These are phyloP conservation scores for Mycena metata DNA, from an alignment of 768 basidiomycete genomes.

Conservation along the genomic window DNA sequence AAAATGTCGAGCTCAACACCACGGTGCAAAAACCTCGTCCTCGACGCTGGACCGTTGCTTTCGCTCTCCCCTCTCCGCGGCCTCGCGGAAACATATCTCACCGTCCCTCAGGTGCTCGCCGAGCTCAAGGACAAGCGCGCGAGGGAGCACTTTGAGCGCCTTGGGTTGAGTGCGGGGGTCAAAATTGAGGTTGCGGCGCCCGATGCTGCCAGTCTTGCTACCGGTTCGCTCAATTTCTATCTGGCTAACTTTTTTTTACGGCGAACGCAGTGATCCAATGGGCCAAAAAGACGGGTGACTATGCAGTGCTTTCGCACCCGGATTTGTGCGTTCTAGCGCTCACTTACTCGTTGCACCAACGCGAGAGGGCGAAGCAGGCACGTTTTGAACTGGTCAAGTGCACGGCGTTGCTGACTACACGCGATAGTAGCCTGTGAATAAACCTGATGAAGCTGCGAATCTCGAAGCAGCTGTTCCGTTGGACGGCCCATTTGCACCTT, in stretches of 20 bases:
- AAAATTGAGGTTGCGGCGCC: conserved; percentile 79
- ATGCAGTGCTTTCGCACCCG: conserved; percentile 89
- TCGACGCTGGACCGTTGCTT: conserved; percentile 94
- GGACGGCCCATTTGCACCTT: neutral
- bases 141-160: conserved; percentile 85
- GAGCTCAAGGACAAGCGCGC: conserved; percentile 93
- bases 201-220: conserved; percentile 74
- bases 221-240: conserved; percentile 57
- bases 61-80: conserved; percentile 92
- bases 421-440: conserved; percentile 43
- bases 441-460: conserved; percentile 14
- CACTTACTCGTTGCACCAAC: conserved; percentile 80
- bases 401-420: conserved; percentile 32
- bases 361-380: conserved; percentile 47
- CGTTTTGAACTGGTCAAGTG: conserved; percentile 21
- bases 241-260: neutral
- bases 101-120: conserved; percentile 89
- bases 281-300: conserved; percentile 97
- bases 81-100: conserved; percentile 86
- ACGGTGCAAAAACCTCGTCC: conserved; percentile 83
- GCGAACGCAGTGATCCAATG: conserved; percentile 79
- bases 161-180: conserved; percentile 83
- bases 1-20: conserved; percentile 45
- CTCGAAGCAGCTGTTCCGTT: conserved; percentile 21
- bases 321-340: conserved; percentile 94